Conservation (phyloP, 805 yeast species). For the Groenewaldozyma tartarivorans region DNA sequence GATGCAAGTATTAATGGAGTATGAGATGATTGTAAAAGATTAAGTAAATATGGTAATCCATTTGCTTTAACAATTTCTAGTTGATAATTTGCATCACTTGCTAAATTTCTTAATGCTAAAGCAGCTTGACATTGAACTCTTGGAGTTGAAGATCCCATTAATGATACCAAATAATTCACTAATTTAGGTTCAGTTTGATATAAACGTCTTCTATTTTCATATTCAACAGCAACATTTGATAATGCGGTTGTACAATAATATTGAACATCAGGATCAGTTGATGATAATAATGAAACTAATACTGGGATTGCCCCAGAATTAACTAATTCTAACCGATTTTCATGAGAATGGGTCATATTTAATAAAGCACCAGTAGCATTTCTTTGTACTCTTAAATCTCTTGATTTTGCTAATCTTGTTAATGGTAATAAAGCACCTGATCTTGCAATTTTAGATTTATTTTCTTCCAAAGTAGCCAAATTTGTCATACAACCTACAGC, state of each 20-base stretch:
- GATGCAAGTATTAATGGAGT: constrained; percentile 92
- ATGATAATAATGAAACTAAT: constrained; percentile 72
- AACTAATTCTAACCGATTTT: constrained; percentile 91
- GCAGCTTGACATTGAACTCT: constrained; percentile 99
- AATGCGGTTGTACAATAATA: constrained; percentile 97
- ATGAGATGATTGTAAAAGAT: constrained; percentile 76
- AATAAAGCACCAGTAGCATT: constrained; percentile 97
- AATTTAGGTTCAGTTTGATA: constrained; percentile 89
- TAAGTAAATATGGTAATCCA: constrained; percentile 89
- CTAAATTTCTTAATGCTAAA: constrained; percentile 87
- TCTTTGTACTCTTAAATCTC: constrained; percentile 92
- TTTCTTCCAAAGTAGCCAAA: constrained; percentile 95
- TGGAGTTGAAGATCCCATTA: constrained; percentile 90
- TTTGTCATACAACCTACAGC: constrained; percentile 99
- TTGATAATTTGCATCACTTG: constrained; percentile 93
- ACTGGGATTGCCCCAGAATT: constrained; percentile 98
- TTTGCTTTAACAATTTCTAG: constrained; percentile 92
- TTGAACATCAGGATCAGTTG: constrained; percentile 92
- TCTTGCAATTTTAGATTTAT: constrained; percentile 90
- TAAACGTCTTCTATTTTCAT: constrained; percentile 74
- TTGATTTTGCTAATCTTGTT: constrained; percentile 87
- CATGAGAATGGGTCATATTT: constrained; percentile 97
- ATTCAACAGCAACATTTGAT: constrained; percentile 95
- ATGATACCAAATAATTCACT: constrained; percentile 74
- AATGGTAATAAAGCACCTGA: constrained; percentile 93